Conservation (phyloP, 1,284 basidiomycete species). For the Puccinia coronata region DNA sequence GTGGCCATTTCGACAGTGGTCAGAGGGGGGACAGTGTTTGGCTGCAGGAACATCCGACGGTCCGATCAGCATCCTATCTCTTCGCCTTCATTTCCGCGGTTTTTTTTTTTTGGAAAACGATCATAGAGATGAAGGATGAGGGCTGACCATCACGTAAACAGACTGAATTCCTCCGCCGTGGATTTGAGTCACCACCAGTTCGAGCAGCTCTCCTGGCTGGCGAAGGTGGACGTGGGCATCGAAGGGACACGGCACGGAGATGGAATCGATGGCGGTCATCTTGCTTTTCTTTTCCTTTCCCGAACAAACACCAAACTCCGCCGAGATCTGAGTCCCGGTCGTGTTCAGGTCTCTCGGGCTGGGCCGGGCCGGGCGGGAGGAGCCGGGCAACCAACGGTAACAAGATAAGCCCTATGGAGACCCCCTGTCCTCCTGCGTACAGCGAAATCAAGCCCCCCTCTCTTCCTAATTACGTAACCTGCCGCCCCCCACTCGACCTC, state of each 20-base stretch:
- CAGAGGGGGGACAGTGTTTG: conserved; percentile 90
- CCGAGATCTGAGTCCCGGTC: too few relatives aligned
- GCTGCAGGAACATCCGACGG: conserved; percentile 57
- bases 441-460: too few relatives aligned
- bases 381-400: too few relatives aligned
- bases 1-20: conserved; percentile 80
- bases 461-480: too few relatives aligned
- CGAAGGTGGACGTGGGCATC: conserved; percentile 94
- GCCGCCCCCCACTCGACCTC: too few relatives aligned
- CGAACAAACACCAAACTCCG: too few relatives aligned
- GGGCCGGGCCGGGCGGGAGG: too few relatives aligned
- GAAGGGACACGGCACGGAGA: conserved; percentile 50
- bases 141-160: conserved; percentile 87
- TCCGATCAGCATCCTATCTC: not conserved
- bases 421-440: too few relatives aligned
- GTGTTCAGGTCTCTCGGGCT: too few relatives aligned
- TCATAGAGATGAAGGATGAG: not conserved
- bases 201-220: conserved; percentile 73
- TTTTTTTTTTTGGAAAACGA: not conserved
- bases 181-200: conserved; percentile 88
- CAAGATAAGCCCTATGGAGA: too few relatives aligned
- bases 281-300: too few relatives aligned
- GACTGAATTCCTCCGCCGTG: conserved; percentile 81
- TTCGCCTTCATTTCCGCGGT: not conserved
- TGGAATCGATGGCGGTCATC: not conserved